Evolutionary conservation across 805 yeast genomes (phyloP), one percentile per base, ranked within the genome.

Genomic region (Zygosaccharomyces gambellarensis): DNA sequence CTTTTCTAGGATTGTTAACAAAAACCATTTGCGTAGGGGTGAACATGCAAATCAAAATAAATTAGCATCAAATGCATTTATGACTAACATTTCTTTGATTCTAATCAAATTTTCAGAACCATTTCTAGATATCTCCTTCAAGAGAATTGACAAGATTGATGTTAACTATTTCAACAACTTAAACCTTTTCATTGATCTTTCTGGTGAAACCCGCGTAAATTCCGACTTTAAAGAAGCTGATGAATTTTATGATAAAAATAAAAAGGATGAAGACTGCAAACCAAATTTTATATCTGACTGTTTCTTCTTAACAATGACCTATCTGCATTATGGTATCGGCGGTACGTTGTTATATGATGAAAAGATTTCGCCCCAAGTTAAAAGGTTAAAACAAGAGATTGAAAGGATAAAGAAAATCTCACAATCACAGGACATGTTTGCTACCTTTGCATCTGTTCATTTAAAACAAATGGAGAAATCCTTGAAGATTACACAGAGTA

Each of bases 241-340:
- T 43, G 81, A 78, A 44, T 81, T 78, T 58, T 80, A 78, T 59
- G 68, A 74, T 5, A 58, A 68, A 2, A 64, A 69, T 32, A 70
- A 69, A 36, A 64, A 71, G 10, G 62, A 66, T n/a, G 67, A 57
- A 1, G 67, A 61, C n/a, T 53, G 52, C 31, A 63, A 66, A 52
- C 64, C 76, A 27, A 92, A 94, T 60, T 94, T 94, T 64, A 88
- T 94, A n/a, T 82, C 96, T 7, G 94, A 92, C 56, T 85, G 95
- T 60, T 94, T 90, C 67, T 94, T 77, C 61, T 65, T 94, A 48
- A 81, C 90, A 5, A 72, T 85, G 45, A 82, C 95, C 0, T 90
- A 85, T 64, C 68, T 88, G 43, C 90, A 92, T 57, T 94, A 86
- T 69, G 99, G 98, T 39, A 71, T 88, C 38, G 95, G 95, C 22